These are phyloP conservation scores for Mycena haematopus DNA, from an alignment of 768 basidiomycete species.

Conservation along the genomic window DNA sequence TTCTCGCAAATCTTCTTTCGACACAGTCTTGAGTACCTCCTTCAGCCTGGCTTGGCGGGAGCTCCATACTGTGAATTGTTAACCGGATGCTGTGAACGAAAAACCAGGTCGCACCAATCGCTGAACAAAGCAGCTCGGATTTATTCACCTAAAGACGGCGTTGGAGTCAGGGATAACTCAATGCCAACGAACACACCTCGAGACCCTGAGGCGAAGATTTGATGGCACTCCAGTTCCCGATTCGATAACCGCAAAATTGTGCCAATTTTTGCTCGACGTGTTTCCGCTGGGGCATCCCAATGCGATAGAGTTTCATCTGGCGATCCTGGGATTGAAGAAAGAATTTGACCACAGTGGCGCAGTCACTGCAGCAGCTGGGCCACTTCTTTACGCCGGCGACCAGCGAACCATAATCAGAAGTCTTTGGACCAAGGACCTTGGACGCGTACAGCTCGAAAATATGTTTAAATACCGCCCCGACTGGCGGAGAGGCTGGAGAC, in stretches of 20 bases:
- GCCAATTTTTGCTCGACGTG: constrained; percentile 9
- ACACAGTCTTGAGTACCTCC: neutral
- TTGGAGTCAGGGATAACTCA: neutral
- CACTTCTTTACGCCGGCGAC: constrained; percentile 1
- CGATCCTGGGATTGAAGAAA: constrained; percentile 7
- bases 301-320: neutral
- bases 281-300: neutral
- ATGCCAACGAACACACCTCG: neutral
- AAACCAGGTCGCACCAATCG: neutral
- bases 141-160: constrained; percentile 9
- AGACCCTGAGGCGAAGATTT: neutral
- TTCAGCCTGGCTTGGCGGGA: constrained; percentile 4
- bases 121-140: constrained; percentile 12
- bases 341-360: constrained; percentile 7
- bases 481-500: neutral
- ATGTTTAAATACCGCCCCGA: constrained; percentile 5
- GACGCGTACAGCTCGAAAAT: constrained; percentile 16
- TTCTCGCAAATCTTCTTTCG: neutral
- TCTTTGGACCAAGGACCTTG: constrained; percentile 3
- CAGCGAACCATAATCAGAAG: constrained; percentile 4
- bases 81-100: neutral
- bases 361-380: neutral
- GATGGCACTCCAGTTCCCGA: constrained; percentile 9
- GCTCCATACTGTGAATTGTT: neutral
- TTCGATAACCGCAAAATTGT: constrained; percentile 7